Conservation (phyloP, 305 asterid species). For the Fraxinus greggii region DNA sequence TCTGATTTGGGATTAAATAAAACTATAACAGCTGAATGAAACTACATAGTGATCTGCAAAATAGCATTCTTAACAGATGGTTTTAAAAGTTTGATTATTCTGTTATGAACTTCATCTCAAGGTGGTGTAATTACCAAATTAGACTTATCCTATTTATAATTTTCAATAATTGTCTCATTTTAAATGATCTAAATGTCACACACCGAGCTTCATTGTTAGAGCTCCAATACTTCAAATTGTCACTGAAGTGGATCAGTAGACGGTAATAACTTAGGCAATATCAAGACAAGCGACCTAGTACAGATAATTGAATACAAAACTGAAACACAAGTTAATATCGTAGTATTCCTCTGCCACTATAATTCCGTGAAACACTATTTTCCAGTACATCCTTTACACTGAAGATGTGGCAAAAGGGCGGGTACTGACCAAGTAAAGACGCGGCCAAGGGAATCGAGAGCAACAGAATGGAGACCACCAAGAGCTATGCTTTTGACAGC, state of each 20-base stretch:
- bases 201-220: not conserved
- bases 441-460: constrained; percentile 71
- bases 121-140: not conserved
- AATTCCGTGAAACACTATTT: not conserved
- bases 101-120: not conserved
- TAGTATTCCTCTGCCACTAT: not conserved
- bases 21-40: not conserved
- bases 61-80: not conserved
- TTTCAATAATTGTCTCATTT: not conserved
- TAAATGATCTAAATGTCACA: not conserved
- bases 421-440: constrained; percentile 84
- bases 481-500: constrained; percentile 56
- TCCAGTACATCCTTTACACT: not conserved
- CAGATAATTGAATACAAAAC: not conserved
- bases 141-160: not conserved
- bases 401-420: not conserved
- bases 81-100: not conserved
- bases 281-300: not conserved
- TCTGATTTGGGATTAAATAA: not conserved
- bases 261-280: not conserved
- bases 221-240: not conserved
- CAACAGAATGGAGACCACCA: constrained; percentile 96
- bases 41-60: not conserved
- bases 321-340: not conserved
- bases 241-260: not conserved